Conservation (phyloP, 768 basidiomycete genomes). For the Pisolithus marmoratus region DNA sequence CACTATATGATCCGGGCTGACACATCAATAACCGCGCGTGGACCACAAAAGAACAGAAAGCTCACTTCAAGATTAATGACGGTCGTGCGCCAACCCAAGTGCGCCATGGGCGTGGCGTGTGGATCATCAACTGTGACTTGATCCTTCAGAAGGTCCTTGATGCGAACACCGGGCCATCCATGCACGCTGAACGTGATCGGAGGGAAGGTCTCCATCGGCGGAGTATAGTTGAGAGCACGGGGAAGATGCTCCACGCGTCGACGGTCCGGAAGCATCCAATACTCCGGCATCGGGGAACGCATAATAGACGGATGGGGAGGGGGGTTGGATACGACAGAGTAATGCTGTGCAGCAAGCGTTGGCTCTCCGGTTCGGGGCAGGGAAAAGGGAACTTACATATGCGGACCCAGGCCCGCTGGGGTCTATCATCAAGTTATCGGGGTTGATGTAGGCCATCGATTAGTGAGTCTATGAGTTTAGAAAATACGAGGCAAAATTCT, state of each 20-base stretch:
- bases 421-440: constrained; percentile 3
- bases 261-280: constrained; percentile 10
- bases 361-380: background rate
- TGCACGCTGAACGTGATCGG: constrained; percentile 13
- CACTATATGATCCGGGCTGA: constrained; percentile 8
- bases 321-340: constrained; percentile 6
- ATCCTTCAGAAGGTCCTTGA: constrained; percentile 10
- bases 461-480: background rate
- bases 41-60: background rate
- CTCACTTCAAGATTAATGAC: constrained; percentile 16
- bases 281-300: constrained; percentile 14
- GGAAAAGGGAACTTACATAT: constrained; percentile 1
- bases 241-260: constrained; percentile 17
- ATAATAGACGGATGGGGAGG: constrained; percentile 14
- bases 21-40: background rate
- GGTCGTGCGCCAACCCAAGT: constrained; percentile 16
- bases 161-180: constrained; percentile 16
- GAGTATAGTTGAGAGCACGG: constrained; percentile 8
- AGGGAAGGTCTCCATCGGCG: constrained; percentile 10
- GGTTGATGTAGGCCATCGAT: constrained; percentile 8
- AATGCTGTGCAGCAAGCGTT: constrained; percentile 9
- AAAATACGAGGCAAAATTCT: background rate
- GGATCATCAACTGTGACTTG: constrained; percentile 11
- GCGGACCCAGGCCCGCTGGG: constrained; percentile 5
- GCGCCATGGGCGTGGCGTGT: constrained; percentile 11